A percentile compares a stretch with the other conserved stretches of the same genome.
phyloP scores from a whole-genome alignment of 176 grass and related monocot genomes.

The Saccharum spontaneum region DNA sequence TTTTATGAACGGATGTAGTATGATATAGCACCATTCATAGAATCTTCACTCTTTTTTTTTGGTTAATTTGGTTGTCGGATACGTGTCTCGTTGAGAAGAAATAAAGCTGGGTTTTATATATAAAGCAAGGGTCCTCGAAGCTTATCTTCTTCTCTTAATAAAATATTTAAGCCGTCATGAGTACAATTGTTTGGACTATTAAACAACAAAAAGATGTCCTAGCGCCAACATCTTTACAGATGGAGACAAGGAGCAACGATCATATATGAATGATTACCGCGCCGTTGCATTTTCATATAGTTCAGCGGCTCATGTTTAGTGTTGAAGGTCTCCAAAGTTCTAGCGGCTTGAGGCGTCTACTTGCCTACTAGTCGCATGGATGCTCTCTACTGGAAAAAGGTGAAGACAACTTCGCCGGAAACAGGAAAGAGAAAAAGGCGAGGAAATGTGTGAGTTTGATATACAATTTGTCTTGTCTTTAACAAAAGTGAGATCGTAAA shows the following conservation, averaged over 20 bases:
- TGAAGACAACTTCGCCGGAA: not conserved
- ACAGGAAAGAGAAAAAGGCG: too few relatives aligned
- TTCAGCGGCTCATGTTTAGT: not conserved
- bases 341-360: not conserved
- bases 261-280: not conserved
- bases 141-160: not conserved
- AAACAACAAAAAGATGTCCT: not conserved
- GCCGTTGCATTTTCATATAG: too few relatives aligned
- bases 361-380: not conserved
- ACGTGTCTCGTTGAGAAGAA: slow-evolving; percentile 21
- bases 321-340: not conserved
- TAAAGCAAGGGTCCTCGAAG: not conserved
- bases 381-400: not conserved
- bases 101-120: not conserved
- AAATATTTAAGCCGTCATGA: not conserved
- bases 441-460: not conserved
- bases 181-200: not conserved
- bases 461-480: not conserved
- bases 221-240: not conserved
- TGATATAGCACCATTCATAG: too few relatives aligned
- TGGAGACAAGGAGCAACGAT: not conserved
- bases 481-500: not conserved
- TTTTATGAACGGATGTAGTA: too few relatives aligned
- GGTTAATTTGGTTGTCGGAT: not conserved
- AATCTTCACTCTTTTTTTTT: not conserved